phyloP scores from a whole-genome alignment of 2,329 filamentous ascomycete species.

The Knoxdaviesia capensis region DNA sequence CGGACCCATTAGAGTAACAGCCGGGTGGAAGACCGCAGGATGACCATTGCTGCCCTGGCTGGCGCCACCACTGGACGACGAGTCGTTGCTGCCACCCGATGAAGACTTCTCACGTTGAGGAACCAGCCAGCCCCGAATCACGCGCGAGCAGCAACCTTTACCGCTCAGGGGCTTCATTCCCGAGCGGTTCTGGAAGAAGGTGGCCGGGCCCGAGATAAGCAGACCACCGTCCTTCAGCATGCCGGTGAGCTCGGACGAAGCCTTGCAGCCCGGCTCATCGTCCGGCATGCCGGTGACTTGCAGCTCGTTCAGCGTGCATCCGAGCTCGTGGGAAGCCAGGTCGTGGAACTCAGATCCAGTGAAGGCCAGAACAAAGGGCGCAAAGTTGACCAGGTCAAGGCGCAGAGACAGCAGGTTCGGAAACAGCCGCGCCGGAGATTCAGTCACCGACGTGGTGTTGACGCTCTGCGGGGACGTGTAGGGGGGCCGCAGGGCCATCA shows the following conservation, averaged over 20 bases:
- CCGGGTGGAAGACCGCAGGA: too few species aligned
- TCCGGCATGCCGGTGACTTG: constrained; percentile 29
- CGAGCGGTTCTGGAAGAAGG: constrained; percentile 20
- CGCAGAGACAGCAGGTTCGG: constrained; percentile 25
- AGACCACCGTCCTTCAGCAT: constrained; percentile 33
- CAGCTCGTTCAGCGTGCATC: constrained; percentile 30
- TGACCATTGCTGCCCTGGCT: too few species aligned
- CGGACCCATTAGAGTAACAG: too few species aligned
- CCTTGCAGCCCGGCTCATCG: constrained; percentile 26
- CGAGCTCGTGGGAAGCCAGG: constrained; percentile 30
- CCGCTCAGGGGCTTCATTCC: constrained; percentile 19
- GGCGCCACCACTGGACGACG: too few species aligned
- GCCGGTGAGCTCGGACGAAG: constrained; percentile 25
- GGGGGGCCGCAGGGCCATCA: constrained; percentile 28
- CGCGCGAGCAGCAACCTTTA: constrained; percentile 18
- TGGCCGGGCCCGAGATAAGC: constrained; percentile 22
- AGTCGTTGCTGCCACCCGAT: too few species aligned
- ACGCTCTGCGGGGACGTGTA: constrained; percentile 13
- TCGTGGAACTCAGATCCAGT: constrained; percentile 28
- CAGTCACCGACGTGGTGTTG: constrained; percentile 3
- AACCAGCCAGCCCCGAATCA: constrained; percentile 20
- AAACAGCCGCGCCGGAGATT: constrained; percentile 18
- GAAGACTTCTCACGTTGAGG: too few species aligned
- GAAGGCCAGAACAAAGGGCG: constrained; percentile 21
- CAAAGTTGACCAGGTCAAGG: constrained; percentile 34